Evolutionary conservation across 179 eudicot species (phyloP), one percentile per base, ranked within the genome.

Genomic region (Camellia oleifera): DNA sequence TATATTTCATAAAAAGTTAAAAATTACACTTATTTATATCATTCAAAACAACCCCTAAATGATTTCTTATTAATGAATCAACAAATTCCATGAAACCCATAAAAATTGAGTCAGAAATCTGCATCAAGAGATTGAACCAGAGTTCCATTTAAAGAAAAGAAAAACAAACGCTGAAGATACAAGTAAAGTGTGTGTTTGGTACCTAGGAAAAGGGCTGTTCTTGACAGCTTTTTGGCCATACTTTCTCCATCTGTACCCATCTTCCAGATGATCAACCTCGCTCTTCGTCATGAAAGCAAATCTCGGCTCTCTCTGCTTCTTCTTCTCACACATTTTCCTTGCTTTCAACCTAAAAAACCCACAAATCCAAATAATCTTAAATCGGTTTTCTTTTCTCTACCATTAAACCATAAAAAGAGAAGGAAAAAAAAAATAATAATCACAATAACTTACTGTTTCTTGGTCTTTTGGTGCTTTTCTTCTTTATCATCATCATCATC

Each of bases 141-240:
- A 57, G 17, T 57, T 10, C 13, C 61, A 57, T 32, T 32, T 14
- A 57, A 57, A 57, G 23, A 63, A 26, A 18, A 3, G 67, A 5
- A 4, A 5, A 17, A 3, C 4, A 50, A 18, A 3, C 14, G 75
- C 15, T 72, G 20, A 46, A 4, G 7, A 17, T 17, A 32, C 40
- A 32, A 32, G 40, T 18, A 3, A 63, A 48, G 52, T 48, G 5
- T 48, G 13, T 56, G 15, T 6, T 40, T 48, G 14, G 26, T 76
- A 90, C 93, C 93, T 84, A 9, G 93, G 93, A 17, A 80, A 90
- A 58, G 92, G 87, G 82, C 89, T 89, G 87, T 89, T 89, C 73
- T 90, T 90, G 67, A 90, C 92, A 54, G 94, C 89, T 53, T 90
- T 90, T 60, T 90, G 94, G 79, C 94, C 94, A 77, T 90, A 90